These are phyloP conservation scores for Kodamaea laetipori DNA, from an alignment of 805 yeast species.

Conservation along the genomic window DNA sequence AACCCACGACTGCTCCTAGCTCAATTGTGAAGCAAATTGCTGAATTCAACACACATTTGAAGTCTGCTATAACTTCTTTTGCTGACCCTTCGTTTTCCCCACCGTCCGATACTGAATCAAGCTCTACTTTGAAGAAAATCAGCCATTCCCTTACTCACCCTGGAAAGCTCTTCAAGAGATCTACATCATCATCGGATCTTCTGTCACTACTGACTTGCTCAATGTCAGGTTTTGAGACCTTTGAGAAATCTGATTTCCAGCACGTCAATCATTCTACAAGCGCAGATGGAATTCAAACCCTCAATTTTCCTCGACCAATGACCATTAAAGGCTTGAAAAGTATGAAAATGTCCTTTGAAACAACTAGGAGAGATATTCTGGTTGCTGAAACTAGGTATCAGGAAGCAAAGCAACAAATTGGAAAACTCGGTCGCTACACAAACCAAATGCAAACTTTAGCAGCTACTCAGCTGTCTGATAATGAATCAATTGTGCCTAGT, in stretches of 20 bases:
- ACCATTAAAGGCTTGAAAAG: constrained; percentile 35
- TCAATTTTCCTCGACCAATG: constrained; percentile 35
- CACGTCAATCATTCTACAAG: constrained; percentile 7
- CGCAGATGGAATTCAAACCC: constrained; percentile 7
- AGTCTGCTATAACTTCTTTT: neutral
- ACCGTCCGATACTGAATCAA: constrained; percentile 12
- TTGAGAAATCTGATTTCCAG: constrained; percentile 13
- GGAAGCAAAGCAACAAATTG: constrained; percentile 10
- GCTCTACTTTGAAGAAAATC: constrained; percentile 20
- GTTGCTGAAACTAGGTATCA: constrained; percentile 30
- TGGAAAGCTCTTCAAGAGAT: constrained; percentile 20
- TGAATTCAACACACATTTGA: constrained; percentile 15
- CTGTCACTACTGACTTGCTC: neutral
- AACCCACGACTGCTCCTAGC: constrained; percentile 12
- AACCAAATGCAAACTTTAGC: neutral
- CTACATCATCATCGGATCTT: constrained; percentile 3
- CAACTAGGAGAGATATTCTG: constrained; percentile 25
- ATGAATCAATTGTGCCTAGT: constrained; percentile 13
- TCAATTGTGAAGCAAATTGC: constrained; percentile 19
- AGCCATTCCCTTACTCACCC: constrained; percentile 23
- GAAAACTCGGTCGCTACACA: constrained; percentile 1
- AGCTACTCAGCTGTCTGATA: constrained; percentile 2
- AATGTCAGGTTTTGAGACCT: neutral
- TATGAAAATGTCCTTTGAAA: constrained; percentile 37
- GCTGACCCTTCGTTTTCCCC: neutral